These are phyloP conservation scores for Agaricales sp. DNA, from an alignment of 1,284 basidiomycete species.

Conservation along the genomic window DNA sequence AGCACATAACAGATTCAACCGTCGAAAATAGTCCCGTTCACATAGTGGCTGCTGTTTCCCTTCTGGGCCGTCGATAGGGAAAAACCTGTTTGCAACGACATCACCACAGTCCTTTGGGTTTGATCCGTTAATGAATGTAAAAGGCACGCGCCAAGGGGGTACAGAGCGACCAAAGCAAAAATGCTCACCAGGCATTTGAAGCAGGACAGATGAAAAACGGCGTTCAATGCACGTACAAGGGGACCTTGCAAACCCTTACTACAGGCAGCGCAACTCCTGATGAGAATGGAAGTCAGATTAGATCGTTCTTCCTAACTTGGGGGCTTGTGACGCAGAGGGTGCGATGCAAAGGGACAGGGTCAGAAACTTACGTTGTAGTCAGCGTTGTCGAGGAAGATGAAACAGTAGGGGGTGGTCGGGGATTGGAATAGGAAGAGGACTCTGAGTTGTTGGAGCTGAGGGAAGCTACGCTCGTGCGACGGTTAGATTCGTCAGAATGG, in stretches of 20 bases:
- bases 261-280: conserved; percentile 62
- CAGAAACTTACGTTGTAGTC: neutral
- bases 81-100: conserved; percentile 97
- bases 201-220: conserved; percentile 93
- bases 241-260: conserved; percentile 82
- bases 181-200: conserved; percentile 87
- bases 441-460: neutral
- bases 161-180: conserved; percentile 5
- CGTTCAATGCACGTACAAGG: conserved; percentile 91
- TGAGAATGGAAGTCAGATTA: neutral
- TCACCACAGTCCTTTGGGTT: conserved; percentile 81
- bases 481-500: neutral
- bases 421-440: neutral
- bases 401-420: neutral
- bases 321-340: neutral
- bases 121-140: conserved; percentile 8
- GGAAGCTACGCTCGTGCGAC: neutral
- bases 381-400: neutral
- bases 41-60: conserved; percentile 89
- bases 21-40: conserved; percentile 95
- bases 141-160: neutral
- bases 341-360: neutral
- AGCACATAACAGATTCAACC: conserved; percentile 92
- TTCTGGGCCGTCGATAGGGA: conserved; percentile 86
- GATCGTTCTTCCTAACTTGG: neutral